Conservation (phyloP, 1,139 yeast species). For the Lodderomyces orthopsilosis region DNA sequence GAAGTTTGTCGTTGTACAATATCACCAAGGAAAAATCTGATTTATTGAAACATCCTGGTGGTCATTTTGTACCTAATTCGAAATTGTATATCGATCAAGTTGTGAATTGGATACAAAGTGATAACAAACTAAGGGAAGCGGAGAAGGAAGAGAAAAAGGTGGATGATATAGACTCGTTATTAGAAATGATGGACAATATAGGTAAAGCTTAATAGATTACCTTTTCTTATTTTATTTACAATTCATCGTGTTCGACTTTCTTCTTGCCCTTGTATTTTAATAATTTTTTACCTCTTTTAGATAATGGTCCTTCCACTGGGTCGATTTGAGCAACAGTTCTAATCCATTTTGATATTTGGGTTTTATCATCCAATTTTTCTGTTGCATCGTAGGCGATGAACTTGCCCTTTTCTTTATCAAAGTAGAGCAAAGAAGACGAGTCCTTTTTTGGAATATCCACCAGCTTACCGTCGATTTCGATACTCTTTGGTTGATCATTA, state of each 20-base stretch:
- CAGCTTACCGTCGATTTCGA: slow-evolving; percentile 19
- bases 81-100: slow-evolving; percentile 59
- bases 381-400: slow-evolving; percentile 22
- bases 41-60: slow-evolving; percentile 72
- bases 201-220: slow-evolving; percentile 20
- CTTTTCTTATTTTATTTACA: slow-evolving; percentile 18
- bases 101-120: slow-evolving; percentile 48
- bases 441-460: slow-evolving; percentile 21
- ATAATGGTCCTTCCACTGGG: slow-evolving; percentile 42
- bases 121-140: slow-evolving; percentile 13
- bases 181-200: slow-evolving; percentile 38
- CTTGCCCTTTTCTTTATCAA: slow-evolving; percentile 21
- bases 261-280: slow-evolving; percentile 34
- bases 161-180: slow-evolving; percentile 29
- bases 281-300: slow-evolving; percentile 29
- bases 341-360: slow-evolving; percentile 36
- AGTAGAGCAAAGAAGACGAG: slow-evolving; percentile 30
- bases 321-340: slow-evolving; percentile 22
- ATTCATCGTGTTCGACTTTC: slow-evolving; percentile 36
- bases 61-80: slow-evolving; percentile 81
- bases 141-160: slow-evolving; percentile 15
- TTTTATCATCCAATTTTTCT: slow-evolving; percentile 30
- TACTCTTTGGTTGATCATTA: slow-evolving; percentile 19
- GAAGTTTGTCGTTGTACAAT: slow-evolving; percentile 59
- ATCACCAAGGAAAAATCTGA: slow-evolving; percentile 46